Conservation (phyloP, 2,329 filamentous ascomycete species). For the Cadophora gregata region DNA sequence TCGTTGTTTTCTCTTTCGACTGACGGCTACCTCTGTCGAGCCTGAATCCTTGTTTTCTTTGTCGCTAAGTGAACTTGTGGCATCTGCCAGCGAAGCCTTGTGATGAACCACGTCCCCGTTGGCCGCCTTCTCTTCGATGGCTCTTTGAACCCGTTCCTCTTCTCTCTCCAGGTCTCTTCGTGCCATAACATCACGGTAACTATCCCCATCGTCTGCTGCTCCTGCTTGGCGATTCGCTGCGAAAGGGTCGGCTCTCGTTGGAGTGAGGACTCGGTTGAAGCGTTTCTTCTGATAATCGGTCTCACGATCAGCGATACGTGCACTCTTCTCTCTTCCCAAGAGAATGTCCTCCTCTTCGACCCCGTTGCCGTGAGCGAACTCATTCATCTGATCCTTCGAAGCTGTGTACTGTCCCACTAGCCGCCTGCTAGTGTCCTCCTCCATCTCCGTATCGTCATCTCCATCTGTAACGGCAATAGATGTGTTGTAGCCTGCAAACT, state of each 20-base stretch:
- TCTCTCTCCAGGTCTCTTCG: constrained; percentile 89
- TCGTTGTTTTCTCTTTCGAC: constrained; percentile 88
- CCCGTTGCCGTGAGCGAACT: constrained; percentile 84
- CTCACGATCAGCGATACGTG: constrained; percentile 89
- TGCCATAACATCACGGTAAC: constrained; percentile 91
- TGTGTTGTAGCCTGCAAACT: constrained; percentile 88
- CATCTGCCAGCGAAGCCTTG: constrained; percentile 72
- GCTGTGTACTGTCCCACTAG: constrained; percentile 97
- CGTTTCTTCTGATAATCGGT: constrained; percentile 97
- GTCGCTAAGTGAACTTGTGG: constrained; percentile 54
- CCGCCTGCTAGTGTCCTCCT: constrained; percentile 75
- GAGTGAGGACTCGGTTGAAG: constrained; percentile 86
- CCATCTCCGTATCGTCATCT: constrained; percentile 81
- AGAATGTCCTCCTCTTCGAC: constrained; percentile 93
- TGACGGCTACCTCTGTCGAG: constrained; percentile 67
- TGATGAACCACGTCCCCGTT: constrained; percentile 67
- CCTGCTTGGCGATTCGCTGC: constrained; percentile 75
- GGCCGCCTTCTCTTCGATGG: constrained; percentile 74
- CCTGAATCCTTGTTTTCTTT: constrained; percentile 77
- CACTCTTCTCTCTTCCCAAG: constrained; percentile 83
- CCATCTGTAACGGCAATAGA: constrained; percentile 81
- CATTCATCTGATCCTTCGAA: constrained; percentile 88
- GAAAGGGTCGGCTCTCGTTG: constrained; percentile 85
- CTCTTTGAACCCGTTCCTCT: constrained; percentile 82
- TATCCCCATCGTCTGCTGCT: constrained; percentile 73